Conservation (phyloP, 1,139 yeast species). For the Spathaspora sp. region DNA sequence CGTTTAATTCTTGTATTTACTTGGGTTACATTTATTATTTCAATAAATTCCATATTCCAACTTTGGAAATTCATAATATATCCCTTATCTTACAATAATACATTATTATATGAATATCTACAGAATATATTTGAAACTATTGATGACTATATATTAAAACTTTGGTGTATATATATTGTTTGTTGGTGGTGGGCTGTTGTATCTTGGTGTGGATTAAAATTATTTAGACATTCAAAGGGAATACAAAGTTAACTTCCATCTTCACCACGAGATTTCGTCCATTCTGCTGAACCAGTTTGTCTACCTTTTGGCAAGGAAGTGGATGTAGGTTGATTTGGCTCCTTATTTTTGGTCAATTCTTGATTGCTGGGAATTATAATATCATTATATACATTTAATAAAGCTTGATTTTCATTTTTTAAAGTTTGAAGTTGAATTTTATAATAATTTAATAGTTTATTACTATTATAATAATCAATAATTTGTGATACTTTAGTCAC, state of each 20-base stretch:
- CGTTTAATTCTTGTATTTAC: conserved; percentile 33
- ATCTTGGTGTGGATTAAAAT: conserved; percentile 77
- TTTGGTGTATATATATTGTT: conserved; percentile 57
- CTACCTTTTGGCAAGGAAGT: conserved; percentile 45
- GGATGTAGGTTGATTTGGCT: conserved; percentile 7
- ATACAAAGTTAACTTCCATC: conserved; percentile 43
- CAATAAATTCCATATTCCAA: conserved; percentile 44
- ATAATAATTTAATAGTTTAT: conserved; percentile 29
- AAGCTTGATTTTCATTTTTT: conserved; percentile 12
- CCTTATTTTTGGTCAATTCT: conserved; percentile 16
- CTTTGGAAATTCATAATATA: conserved; percentile 44
- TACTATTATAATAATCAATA: conserved; percentile 39
- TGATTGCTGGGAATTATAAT: conserved; percentile 24
- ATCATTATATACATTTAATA: conserved; percentile 24
- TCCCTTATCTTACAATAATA: conserved; percentile 22
- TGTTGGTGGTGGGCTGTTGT: conserved; percentile 76
- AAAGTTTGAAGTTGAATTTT: conserved; percentile 4
- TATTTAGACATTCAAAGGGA: conserved; percentile 75
- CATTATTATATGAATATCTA: conserved; percentile 17
- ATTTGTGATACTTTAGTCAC: conserved; percentile 40
- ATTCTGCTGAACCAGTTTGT: conserved; percentile 71
- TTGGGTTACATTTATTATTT: conserved; percentile 41
- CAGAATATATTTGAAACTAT: conserved; percentile 18
- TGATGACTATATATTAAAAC: conserved; percentile 50
- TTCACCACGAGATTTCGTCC: conserved; percentile 81